These are phyloP conservation scores for Phaeophleospora eucalypticola DNA, from an alignment of 2,329 filamentous ascomycete species.

Conservation along the genomic window DNA sequence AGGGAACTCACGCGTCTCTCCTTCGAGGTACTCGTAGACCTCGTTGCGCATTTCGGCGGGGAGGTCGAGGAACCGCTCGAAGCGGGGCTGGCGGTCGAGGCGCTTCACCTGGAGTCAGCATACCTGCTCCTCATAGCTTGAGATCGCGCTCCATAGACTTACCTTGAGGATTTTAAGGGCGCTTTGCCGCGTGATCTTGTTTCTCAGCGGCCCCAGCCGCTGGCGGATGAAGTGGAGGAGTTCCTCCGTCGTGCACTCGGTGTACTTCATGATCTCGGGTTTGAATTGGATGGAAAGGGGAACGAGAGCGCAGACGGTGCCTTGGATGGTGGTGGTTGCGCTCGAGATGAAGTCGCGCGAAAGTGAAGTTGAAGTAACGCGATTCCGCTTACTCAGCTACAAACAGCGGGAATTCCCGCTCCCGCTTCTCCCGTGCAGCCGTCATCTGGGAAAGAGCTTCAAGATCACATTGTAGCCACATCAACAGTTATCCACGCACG, in stretches of 20 bases:
- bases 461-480: too few species aligned
- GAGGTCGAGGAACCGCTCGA: neutral
- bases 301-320: neutral
- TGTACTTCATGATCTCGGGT: neutral
- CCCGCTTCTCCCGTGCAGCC: too few species aligned
- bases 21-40: too few species aligned
- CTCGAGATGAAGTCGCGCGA: neutral
- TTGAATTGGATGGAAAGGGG: too few species aligned
- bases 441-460: too few species aligned
- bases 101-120: too few species aligned
- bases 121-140: too few species aligned
- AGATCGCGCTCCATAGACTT: too few species aligned
- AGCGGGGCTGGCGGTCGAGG: too few species aligned
- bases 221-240: neutral
- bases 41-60: conserved; percentile 2
- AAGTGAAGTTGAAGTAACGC: neutral
- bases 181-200: neutral
- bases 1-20: too few species aligned
- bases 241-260: neutral
- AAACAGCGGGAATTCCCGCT: neutral
- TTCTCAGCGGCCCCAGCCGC: too few species aligned
- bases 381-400: neutral
- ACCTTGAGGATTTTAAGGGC: too few species aligned
- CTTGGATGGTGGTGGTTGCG: neutral
- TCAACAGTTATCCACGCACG: neutral